phyloP scores from a whole-genome alignment of 164 flowering plant species.

The Chimonanthus praecox region DNA sequence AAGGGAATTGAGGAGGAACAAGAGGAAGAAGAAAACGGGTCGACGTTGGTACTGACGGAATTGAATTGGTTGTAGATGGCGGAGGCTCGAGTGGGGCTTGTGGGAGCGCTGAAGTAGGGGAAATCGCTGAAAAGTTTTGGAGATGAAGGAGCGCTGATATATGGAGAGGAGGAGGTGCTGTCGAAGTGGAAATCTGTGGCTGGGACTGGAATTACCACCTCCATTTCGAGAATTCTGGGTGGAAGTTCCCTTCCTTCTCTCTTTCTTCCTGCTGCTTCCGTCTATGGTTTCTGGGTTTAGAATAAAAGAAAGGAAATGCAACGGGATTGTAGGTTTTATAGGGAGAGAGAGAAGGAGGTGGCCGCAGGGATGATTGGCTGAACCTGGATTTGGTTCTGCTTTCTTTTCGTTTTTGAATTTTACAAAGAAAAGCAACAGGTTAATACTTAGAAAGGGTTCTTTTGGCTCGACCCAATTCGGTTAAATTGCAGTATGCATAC shows the following conservation, averaged over 20 bases:
- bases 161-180: conserved; percentile 27
- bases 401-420: not conserved
- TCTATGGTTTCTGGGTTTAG: not conserved
- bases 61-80: conserved; percentile 21
- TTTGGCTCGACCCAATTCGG: too few relatives aligned
- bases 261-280: not conserved
- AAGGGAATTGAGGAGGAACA: conserved; percentile 25
- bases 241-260: not conserved
- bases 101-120: conserved; percentile 36
- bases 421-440: not conserved
- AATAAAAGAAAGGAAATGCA: not conserved
- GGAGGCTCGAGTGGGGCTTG: conserved; percentile 28
- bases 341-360: conserved; percentile 1
- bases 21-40: not conserved
- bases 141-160: conserved; percentile 31
- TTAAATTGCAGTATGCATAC: too few relatives aligned
- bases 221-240: conserved; percentile 18
- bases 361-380: conserved; percentile 1
- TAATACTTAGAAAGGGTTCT: too few relatives aligned
- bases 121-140: conserved; percentile 24
- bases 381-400: not conserved
- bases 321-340: conserved; percentile 1
- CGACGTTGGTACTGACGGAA: not conserved
- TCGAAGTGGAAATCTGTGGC: conserved; percentile 24
- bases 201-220: conserved; percentile 16